Evolutionary conservation across 768 basidiomycete genomes (phyloP).

Genomic region (Grammothele lineata): DNA sequence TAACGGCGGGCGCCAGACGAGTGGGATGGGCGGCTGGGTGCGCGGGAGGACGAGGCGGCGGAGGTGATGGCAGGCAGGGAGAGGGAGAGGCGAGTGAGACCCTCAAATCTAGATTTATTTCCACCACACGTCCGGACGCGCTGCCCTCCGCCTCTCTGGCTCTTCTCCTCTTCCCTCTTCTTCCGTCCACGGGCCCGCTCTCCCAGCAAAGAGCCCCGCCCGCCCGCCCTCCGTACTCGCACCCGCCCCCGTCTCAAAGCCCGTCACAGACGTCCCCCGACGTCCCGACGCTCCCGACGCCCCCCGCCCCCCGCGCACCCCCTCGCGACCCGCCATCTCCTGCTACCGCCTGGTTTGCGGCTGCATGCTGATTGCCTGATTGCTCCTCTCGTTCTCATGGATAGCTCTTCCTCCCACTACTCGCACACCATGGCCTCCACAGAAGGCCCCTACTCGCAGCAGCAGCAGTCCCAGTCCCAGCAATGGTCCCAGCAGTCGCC

Average conservation of each 20-base stretch:
- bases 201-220: neutral
- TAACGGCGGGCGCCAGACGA: neutral
- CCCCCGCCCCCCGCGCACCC: neutral
- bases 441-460: slow-evolving; percentile 30
- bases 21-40: neutral
- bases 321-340: neutral
- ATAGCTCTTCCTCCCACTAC: slow-evolving; percentile 21
- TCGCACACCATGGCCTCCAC: slow-evolving; percentile 23
- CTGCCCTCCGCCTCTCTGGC: slow-evolving; percentile 5
- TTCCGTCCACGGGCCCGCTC: slow-evolving; percentile 1
- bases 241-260: too few relatives aligned
- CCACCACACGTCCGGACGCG: slow-evolving; percentile 8
- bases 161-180: slow-evolving; percentile 5
- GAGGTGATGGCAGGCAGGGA: neutral
- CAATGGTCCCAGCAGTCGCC: slow-evolving; percentile 27
- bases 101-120: slow-evolving; percentile 17
- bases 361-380: slow-evolving; percentile 16
- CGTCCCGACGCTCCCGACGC: slow-evolving; percentile 1
- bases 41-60: neutral
- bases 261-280: too few relatives aligned
- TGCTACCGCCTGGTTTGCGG: slow-evolving; percentile 11
- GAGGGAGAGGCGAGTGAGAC: neutral
- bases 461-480: slow-evolving; percentile 27
- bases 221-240: too few relatives aligned
- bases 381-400: slow-evolving; percentile 20